Evolutionary conservation across 257 asterid genomes (phyloP), one percentile per base, ranked within the genome.

Genomic region (Petrea volubilis): DNA sequence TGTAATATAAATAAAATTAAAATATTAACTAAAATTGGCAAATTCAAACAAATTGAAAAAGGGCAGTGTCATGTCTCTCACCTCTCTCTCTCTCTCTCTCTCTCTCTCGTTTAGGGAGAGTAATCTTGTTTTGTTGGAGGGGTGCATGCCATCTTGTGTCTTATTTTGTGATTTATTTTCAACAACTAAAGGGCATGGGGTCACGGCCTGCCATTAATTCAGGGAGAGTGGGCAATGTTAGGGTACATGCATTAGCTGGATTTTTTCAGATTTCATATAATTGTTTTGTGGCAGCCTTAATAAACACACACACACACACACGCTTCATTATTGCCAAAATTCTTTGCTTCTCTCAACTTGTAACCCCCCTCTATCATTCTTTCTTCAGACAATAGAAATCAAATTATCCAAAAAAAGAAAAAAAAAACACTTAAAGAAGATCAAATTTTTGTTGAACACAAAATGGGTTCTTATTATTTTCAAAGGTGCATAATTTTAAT

Each of bases 121-220:
- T 70, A 76, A 36, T 72, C 60, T 66, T 63, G 77, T 67, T 23
- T 68, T 53, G 18, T 72, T 51, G 74, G 74, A 71, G 64, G 64
- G 79, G 77, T 40, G 59, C 69, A 44, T 25, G 34, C 70, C 79
- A 70, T 71, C 17, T 74, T 58, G 56, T 38, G 43, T 38, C 43
- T 38, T 31, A 2, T 7, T 31, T 31, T 31, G 5, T 41, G 66
- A 51, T 51, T 43, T 3, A 63, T 43, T 62, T 72, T 58, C 81
- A 81, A 81, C 84, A 47, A 78, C 53, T 44, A 44, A 44, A 13
- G 55, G 55, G 73, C 49, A 75, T 73, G 81, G 82, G n/a, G 79
- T 77, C 74, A 68, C 70, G 55, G 55, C 50, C 41, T 73, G 60
- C 64, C 74, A 72, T 77, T 74, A 68, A 76, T 65, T 64, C 23